Evolutionary conservation across 805 yeast species (phyloP).

Genomic region (Candida fluviatilis): DNA sequence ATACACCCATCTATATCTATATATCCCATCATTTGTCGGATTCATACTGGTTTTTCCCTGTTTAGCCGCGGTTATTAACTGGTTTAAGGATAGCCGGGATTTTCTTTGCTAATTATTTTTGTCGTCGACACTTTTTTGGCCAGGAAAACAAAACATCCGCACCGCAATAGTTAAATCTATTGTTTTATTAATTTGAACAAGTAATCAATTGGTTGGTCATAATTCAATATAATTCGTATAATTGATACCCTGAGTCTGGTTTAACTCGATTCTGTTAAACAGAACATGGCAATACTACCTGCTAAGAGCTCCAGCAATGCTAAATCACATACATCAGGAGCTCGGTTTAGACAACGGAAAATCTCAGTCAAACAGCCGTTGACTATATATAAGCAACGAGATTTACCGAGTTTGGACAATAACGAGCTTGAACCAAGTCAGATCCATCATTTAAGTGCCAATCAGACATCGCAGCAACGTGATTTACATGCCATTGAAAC

Average conservation of each 20-base stretch:
- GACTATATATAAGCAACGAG: constrained; percentile 70
- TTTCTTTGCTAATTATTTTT: neutral
- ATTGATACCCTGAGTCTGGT: neutral
- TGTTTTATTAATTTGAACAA: neutral
- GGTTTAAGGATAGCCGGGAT: neutral
- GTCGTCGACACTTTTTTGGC: neutral
- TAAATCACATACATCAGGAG: constrained; percentile 40
- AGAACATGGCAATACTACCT: constrained; percentile 37
- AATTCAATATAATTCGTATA: neutral
- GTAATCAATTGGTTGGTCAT: too few relatives aligned
- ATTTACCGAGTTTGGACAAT: constrained; percentile 70
- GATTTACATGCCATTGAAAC: constrained; percentile 89
- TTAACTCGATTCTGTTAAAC: constrained; percentile 6
- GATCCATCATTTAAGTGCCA: constrained; percentile 34
- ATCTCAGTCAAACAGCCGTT: constrained; percentile 88
- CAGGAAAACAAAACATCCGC: constrained; percentile 15
- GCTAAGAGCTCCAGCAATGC: constrained; percentile 25
- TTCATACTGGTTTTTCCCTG: neutral
- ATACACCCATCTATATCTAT: neutral
- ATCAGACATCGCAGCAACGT: constrained; percentile 70
- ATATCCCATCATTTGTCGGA: neutral
- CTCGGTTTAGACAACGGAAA: constrained; percentile 90
- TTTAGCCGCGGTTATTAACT: neutral
- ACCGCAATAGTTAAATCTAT: constrained; percentile 18
- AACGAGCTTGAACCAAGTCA: constrained; percentile 41